Conservation (phyloP, 73 alveolate genomes). For the Symbiodinium natans region DNA sequence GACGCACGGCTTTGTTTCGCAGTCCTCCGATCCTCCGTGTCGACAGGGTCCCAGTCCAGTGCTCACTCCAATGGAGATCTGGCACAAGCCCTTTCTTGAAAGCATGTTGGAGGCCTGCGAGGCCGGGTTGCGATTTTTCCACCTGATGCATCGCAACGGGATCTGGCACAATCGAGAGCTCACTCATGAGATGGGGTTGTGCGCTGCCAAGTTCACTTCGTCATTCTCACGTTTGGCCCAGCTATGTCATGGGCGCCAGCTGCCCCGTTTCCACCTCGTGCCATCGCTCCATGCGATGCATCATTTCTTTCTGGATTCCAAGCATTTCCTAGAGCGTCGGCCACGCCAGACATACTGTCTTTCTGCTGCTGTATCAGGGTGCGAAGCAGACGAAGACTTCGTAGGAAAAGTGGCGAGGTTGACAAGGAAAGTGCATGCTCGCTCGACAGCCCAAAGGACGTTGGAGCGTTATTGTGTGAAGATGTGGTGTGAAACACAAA, state of each 20-base stretch:
- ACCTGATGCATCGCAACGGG: constrained; percentile 16
- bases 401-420: constrained; percentile 13
- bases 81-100: background rate
- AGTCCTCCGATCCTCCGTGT: background rate
- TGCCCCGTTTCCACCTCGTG: constrained; percentile 3
- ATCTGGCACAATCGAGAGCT: background rate
- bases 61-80: background rate
- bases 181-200: background rate
- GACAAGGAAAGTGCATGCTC: background rate
- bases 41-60: background rate
- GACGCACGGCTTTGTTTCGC: background rate
- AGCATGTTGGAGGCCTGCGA: background rate
- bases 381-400: constrained; percentile 53
- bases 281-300: background rate
- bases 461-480: constrained; percentile 6
- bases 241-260: background rate
- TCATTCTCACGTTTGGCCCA: background rate
- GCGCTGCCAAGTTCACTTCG: background rate
- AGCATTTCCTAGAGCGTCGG: background rate
- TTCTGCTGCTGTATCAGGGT: background rate
- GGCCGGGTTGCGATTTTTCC: constrained; percentile 24
- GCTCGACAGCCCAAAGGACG: background rate
- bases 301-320: background rate
- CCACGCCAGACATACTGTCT: background rate
- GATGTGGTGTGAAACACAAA: background rate